Conservation (phyloP, 768 basidiomycete species). For the Trichaptum fuscoviolaceum region DNA sequence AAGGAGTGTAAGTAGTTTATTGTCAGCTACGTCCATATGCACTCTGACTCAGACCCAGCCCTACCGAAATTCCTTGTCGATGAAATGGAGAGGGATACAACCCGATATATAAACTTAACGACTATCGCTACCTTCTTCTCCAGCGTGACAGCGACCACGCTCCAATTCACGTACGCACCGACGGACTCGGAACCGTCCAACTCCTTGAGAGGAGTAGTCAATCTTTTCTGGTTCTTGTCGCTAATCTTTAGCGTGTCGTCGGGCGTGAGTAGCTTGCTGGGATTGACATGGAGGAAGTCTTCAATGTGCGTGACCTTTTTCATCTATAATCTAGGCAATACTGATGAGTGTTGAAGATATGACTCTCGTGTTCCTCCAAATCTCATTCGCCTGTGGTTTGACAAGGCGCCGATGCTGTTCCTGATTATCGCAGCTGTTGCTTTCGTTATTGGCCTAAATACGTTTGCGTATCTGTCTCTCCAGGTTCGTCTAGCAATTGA, state of each 20-base stretch:
- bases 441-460: background rate
- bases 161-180: background rate
- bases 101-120: background rate
- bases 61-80: background rate
- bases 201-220: background rate
- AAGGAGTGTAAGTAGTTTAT: background rate
- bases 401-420: background rate
- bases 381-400: background rate
- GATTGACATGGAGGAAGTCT: background rate
- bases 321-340: background rate
- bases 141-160: background rate
- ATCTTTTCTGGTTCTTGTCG: background rate
- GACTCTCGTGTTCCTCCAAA: background rate
- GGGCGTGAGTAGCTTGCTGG: background rate
- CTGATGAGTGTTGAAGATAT: background rate
- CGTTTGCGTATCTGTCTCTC: background rate
- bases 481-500: background rate
- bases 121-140: background rate
- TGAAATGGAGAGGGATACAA: background rate
- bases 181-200: background rate
- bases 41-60: background rate
- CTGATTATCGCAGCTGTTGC: background rate
- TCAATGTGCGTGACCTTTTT: background rate
- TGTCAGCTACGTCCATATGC: background rate
- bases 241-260: background rate